phyloP scores from a whole-genome alignment of 257 asterid species.

The Henckelia pumila region DNA sequence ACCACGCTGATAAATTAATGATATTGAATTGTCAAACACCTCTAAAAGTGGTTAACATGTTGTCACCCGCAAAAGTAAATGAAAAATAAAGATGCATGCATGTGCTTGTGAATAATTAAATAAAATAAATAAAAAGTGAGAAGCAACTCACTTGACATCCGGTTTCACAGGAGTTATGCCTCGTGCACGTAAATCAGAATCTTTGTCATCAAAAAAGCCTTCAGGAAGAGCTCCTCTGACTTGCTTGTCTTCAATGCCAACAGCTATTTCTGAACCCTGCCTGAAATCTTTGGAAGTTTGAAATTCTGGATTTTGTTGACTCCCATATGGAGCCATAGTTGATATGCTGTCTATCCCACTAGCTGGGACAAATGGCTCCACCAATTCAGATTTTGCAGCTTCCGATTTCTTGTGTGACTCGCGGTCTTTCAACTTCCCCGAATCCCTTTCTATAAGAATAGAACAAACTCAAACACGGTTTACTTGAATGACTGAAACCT shows the following conservation, averaged over 20 bases:
- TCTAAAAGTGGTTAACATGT: conserved; percentile 1
- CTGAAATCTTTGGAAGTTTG: conserved; percentile 35
- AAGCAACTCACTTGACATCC: conserved; percentile 72
- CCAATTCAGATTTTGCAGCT: conserved; percentile 35
- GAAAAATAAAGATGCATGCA: conserved; percentile 11
- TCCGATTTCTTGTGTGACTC: conserved; percentile 30
- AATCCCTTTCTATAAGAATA: conserved; percentile 31
- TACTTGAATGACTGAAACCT: background rate
- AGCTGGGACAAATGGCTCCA: conserved; percentile 34
- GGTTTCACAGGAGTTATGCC: conserved; percentile 87
- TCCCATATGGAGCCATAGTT: conserved; percentile 23
- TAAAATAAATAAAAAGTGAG: background rate
- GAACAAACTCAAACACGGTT: conserved; percentile 21
- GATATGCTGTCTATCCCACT: conserved; percentile 29
- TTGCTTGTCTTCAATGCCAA: conserved; percentile 55
- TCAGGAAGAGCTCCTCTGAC: conserved; percentile 75
- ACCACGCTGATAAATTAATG: too few species aligned
- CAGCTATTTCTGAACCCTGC: conserved; percentile 33
- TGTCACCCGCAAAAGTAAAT: conserved; percentile 10
- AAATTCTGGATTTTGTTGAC: conserved; percentile 27
- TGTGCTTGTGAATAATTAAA: background rate
- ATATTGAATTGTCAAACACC: conserved; percentile 6
- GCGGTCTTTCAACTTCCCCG: conserved; percentile 29
- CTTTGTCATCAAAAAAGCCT: conserved; percentile 91
- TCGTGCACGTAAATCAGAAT: conserved; percentile 91